phyloP scores from a whole-genome alignment of 2,329 filamentous ascomycete species.

The Beauveria asiatica region DNA sequence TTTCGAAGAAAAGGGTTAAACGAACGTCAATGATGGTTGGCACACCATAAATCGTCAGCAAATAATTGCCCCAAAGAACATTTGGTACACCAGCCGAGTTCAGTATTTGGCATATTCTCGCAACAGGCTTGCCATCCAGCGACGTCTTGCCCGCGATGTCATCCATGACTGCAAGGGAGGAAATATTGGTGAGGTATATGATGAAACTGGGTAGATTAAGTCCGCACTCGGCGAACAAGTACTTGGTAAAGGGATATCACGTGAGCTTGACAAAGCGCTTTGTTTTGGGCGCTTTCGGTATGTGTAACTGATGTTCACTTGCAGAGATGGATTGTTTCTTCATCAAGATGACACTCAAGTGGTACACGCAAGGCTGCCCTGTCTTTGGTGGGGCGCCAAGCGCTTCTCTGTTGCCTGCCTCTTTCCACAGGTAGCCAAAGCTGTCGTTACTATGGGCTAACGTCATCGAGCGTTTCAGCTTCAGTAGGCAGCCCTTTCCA shows the following conservation, averaged over 20 bases:
- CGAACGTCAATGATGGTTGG: neutral
- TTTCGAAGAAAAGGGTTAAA: neutral
- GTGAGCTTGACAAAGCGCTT: neutral
- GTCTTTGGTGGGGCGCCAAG: too few relatives aligned
- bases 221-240: neutral
- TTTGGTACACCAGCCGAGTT: neutral
- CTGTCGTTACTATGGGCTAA: too few relatives aligned
- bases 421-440: too few relatives aligned
- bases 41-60: neutral
- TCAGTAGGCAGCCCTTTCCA: too few relatives aligned
- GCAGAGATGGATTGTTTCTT: neutral
- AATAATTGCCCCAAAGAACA: constrained; percentile 2
- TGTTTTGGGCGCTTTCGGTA: neutral
- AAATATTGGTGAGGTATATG: neutral
- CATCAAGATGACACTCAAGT: neutral
- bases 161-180: neutral
- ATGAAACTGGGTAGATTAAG: neutral
- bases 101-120: neutral
- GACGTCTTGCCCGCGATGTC: neutral
- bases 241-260: neutral
- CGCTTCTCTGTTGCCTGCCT: too few relatives aligned
- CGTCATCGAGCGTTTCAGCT: too few relatives aligned
- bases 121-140: neutral
- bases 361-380: neutral
- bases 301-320: neutral